Evolutionary conservation across 768 basidiomycete genomes (phyloP).

Genomic region (Mycena indigotica): DNA sequence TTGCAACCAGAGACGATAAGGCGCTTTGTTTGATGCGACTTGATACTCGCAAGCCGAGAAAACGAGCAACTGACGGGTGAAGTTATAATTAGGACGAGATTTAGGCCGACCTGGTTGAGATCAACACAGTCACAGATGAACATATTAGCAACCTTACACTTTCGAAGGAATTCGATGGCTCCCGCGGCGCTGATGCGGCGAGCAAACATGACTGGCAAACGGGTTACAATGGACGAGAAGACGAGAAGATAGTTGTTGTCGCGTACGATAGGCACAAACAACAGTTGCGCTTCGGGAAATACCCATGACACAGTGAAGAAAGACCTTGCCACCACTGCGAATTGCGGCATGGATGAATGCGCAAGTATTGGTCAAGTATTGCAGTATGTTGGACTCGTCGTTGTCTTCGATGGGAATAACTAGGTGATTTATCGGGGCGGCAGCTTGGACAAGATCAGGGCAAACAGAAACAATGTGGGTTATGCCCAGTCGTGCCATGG

Average conservation of each 20-base stretch:
- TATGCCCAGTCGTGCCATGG: slow-evolving; percentile 34
- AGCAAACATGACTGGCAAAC: slow-evolving; percentile 34
- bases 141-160: slow-evolving; percentile 28
- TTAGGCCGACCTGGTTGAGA: slow-evolving; percentile 36
- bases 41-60: slow-evolving; percentile 41
- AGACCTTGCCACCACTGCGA: slow-evolving; percentile 40
- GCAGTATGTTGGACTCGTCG: slow-evolving; percentile 41
- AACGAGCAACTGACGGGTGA: slow-evolving; percentile 40
- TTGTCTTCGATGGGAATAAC: slow-evolving; percentile 10
- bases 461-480: slow-evolving; percentile 42
- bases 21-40: slow-evolving; percentile 29
- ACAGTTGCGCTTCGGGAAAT: slow-evolving; percentile 52
- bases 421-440: slow-evolving; percentile 20
- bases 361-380: slow-evolving; percentile 47
- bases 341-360: slow-evolving; percentile 50
- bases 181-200: slow-evolving; percentile 33
- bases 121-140: slow-evolving; percentile 9
- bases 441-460: slow-evolving; percentile 32
- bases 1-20: slow-evolving; percentile 44
- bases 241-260: too few relatives aligned
- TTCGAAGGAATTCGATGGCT: slow-evolving; percentile 36
- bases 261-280: slow-evolving; percentile 42
- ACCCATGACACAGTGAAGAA: slow-evolving; percentile 57
- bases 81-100: slow-evolving; percentile 45
- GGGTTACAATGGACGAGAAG: too few relatives aligned